These are phyloP conservation scores for Podospora didyma DNA, from an alignment of 495 filamentous ascomycete genomes.

Conservation along the genomic window DNA sequence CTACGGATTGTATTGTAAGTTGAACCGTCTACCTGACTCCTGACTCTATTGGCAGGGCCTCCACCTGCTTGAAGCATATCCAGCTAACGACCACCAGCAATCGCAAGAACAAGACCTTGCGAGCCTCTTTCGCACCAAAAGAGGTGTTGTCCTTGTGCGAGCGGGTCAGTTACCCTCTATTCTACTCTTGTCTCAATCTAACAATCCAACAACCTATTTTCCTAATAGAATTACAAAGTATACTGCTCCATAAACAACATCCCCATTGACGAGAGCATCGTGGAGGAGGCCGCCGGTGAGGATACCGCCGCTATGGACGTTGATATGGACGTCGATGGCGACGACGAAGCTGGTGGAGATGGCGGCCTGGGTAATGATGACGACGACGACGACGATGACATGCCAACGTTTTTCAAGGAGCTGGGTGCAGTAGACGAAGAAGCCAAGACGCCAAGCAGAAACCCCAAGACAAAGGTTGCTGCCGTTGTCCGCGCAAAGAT, in stretches of 20 bases:
- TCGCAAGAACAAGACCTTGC: slow-evolving; percentile 63
- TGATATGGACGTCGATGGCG: slow-evolving; percentile 45
- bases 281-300: slow-evolving; percentile 29
- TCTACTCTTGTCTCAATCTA: neutral
- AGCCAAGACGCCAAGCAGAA: slow-evolving; percentile 43
- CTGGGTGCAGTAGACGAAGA: slow-evolving; percentile 47
- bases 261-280: slow-evolving; percentile 64
- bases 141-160: slow-evolving; percentile 79
- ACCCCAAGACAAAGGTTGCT: slow-evolving; percentile 66
- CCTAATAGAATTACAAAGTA: slow-evolving; percentile 66
- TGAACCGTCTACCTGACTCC: no score
- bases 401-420: slow-evolving; percentile 76
- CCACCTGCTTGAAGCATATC: neutral
- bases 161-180: slow-evolving; percentile 25
- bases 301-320: slow-evolving; percentile 58
- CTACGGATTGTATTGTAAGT: slow-evolving; percentile 68
- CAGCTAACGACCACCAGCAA: slow-evolving; percentile 13
- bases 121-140: slow-evolving; percentile 66
- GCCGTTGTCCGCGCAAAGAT: slow-evolving; percentile 79
- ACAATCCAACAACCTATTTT: slow-evolving; percentile 1
- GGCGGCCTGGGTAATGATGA: slow-evolving; percentile 40
- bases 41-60: slow-evolving; percentile 41
- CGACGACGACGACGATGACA: slow-evolving; percentile 43
- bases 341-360: slow-evolving; percentile 50
- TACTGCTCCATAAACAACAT: slow-evolving; percentile 85